Evolutionary conservation across 805 yeast genomes (phyloP), one percentile per base, ranked within the genome.

Genomic region (Yarrowia keelungensis): DNA sequence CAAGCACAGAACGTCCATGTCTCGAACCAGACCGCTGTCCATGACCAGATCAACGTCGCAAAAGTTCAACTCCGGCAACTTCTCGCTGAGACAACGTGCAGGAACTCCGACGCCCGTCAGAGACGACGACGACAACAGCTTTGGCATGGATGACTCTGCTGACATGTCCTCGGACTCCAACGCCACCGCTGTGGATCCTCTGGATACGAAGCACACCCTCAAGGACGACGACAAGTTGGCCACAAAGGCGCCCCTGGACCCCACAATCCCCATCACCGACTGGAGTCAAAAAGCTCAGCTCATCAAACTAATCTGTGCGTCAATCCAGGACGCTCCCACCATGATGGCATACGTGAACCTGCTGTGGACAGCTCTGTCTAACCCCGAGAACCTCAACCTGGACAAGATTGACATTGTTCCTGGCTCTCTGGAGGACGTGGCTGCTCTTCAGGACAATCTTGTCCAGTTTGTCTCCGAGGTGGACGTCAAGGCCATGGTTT

Each of bases 211-310:
- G 5, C 38, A 42, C 14, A 32, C 14, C 15, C 39, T 3, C 32
- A 26, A 22, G 39, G 62, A 56, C 10, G 49, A 32, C 26, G 41
- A 26, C 32, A 26, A 26, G 32, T 26, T 26, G 32, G 32, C 16
- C 2, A 2, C 26, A 41, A 56, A 26, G 11, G 15, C 47, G 5
- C 9, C 61, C 0, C 38, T 59, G 8, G 51, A 43, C 35, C 50
- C 51, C 8, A 59, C 65, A 43, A 59, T 59, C 26, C 65, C 67
- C 54, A 62, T 62, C 56, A 62, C 67, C 12, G 67, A 62, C 50
- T 62, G 67, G 67, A 39, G 56, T 46, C 67, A 62, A 14, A 62
- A 62, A 39, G 39, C 67, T 11, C 67, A 47, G 14, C 54, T 62
- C n/a, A 14, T 47, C 41, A 62, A 62, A 15, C 56, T 62, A 12